Evolutionary conservation across 768 basidiomycete genomes (phyloP).

Genomic region (Podaxis carcinomalis): DNA sequence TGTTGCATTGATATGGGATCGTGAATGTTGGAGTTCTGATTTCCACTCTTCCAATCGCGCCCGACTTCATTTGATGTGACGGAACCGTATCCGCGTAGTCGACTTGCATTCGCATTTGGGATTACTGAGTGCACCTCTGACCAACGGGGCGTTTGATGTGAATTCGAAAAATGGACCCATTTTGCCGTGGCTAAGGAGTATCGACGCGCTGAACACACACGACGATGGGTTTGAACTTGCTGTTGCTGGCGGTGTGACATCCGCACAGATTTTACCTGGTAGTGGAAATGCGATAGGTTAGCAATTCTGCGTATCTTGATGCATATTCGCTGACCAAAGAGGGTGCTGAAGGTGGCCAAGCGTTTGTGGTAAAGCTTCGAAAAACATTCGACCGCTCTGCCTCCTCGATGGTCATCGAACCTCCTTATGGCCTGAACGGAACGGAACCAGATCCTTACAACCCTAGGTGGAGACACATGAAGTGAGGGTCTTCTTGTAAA

Average conservation of each 20-base stretch:
- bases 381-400: constrained; percentile 73
- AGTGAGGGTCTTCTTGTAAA: constrained; percentile 36
- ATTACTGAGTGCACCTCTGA: constrained; percentile 58
- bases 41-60: too few species aligned
- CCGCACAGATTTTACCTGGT: constrained; percentile 78
- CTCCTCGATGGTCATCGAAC: constrained; percentile 80
- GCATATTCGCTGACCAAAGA: background rate
- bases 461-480: constrained; percentile 74
- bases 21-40: background rate
- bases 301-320: background rate
- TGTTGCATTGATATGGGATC: constrained; percentile 3
- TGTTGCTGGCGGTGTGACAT: constrained; percentile 86
- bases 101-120: constrained; percentile 83
- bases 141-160: constrained; percentile 49
- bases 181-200: constrained; percentile 72
- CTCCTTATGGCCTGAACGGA: constrained; percentile 60
- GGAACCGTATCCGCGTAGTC: constrained; percentile 30
- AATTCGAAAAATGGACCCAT: constrained; percentile 68
- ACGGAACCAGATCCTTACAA: constrained; percentile 29
- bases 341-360: constrained; percentile 65
- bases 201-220: constrained; percentile 86
- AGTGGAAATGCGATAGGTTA: constrained; percentile 71
- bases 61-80: background rate
- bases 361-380: constrained; percentile 82
- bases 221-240: constrained; percentile 71